Evolutionary conservation across 768 basidiomycete genomes (phyloP), one percentile per base, ranked within the genome.

Genomic region (Russula compacta): DNA sequence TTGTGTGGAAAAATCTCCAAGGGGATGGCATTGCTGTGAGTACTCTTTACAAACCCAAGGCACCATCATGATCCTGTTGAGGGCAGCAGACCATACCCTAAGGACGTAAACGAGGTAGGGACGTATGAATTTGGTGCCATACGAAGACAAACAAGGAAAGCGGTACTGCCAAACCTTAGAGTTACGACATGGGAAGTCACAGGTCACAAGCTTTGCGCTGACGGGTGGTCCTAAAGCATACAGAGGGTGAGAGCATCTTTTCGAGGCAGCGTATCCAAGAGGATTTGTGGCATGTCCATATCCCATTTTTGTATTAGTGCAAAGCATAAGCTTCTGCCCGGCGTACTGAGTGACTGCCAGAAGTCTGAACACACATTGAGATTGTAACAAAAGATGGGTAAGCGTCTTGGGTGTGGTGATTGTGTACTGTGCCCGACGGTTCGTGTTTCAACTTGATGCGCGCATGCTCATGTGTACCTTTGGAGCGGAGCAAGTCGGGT

Each of bases 1-100:
- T 7, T 36, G 21, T 44, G 54, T 46, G 60, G 36, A 56, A 60
- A 55, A 52, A 32, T 61, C 53, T 21, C 49, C 60, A 56, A 56
- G 54, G 60, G 46, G 49, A 56, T 61, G 49, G 17, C 33, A 38
- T 4, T 24, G 14, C 36, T 21, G 60, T 12, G 36, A 51, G 35
- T 12, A 7, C 42, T 38, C 29, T 51, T 44, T 32, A 56, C 40
- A 43, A 46, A 54, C 33, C 53, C 48, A 42, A 61, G 54, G 60
- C 32, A 51, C 60, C 60, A 56, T 44, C 42, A 61, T 38, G 19
- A 40, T 48, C 12, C 48, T 51, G 33, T 49, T 36, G 47, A 55
- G 47, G 42, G 35, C 21, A 35, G 15, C 2, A 40, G 17, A 52
- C 35, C 29, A 51, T 29, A 42, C 35, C 29, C n/a, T 38, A 48